phyloP scores from a whole-genome alignment of 495 filamentous ascomycete genomes.

The Trichoderma reesei region DNA sequence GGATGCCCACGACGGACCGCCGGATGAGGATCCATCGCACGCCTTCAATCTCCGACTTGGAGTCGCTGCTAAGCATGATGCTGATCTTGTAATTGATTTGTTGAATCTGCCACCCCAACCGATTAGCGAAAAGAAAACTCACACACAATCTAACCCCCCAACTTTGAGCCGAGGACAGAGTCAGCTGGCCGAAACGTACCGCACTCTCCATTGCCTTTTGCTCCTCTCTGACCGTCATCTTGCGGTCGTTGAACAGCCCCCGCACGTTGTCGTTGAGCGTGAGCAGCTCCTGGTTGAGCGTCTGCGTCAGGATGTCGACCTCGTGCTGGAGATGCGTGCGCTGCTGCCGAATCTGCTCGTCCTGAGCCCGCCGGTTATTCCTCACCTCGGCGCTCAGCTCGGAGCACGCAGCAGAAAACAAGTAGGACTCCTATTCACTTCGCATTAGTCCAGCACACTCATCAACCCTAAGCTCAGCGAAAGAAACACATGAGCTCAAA shows the following conservation, averaged over 20 bases:
- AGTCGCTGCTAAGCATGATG: constrained; percentile 72
- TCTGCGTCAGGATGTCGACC: constrained; percentile 80
- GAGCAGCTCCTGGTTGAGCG: constrained; percentile 67
- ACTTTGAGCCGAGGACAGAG: too few species aligned
- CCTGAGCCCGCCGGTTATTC: constrained; percentile 46
- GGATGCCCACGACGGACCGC: constrained; percentile 73
- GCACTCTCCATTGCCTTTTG: constrained; percentile 70
- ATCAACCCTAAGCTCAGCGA: too few species aligned
- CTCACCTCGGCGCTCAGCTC: constrained; percentile 80
- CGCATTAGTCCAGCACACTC: background rate
- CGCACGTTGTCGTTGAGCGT: constrained; percentile 82
- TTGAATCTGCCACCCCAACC: constrained; percentile 59
- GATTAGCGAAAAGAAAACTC: constrained; percentile 22
- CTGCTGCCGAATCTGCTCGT: constrained; percentile 66
- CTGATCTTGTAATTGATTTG: constrained; percentile 92
- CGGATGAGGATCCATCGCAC: constrained; percentile 84
- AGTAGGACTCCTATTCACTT: constrained; percentile 59
- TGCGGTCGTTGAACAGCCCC: constrained; percentile 92
- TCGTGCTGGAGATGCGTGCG: constrained; percentile 82
- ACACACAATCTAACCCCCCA: background rate
- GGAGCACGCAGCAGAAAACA: constrained; percentile 89
- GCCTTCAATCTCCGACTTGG: constrained; percentile 82
- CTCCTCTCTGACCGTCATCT: constrained; percentile 81
- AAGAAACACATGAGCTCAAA: too few species aligned
- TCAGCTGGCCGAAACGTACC: constrained; percentile 28